Evolutionary conservation across 2,329 filamentous ascomycete genomes (phyloP).

Genomic region (Colletotrichum sp.): DNA sequence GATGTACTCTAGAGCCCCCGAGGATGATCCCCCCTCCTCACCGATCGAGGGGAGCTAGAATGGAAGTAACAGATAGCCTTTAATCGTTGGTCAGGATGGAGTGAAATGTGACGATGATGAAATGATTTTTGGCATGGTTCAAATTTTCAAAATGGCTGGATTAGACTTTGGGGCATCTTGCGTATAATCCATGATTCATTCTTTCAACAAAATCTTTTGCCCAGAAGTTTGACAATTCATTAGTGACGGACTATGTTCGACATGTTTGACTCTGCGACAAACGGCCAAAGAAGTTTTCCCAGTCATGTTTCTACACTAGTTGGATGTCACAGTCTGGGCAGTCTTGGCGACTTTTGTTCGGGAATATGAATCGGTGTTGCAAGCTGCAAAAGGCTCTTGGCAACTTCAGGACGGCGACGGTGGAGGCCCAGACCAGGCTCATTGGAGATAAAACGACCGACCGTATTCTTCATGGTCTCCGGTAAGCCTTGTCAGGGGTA

Average conservation of each 20-base stretch:
- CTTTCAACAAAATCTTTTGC: background rate
- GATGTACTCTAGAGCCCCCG: constrained; percentile 42
- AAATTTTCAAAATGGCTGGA: background rate
- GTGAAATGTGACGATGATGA: constrained; percentile 15
- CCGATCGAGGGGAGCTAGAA: constrained; percentile 31
- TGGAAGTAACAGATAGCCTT: constrained; percentile 22
- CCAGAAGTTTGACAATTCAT: background rate
- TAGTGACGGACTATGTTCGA: background rate
- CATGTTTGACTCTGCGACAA: background rate
- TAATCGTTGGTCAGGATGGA: constrained; percentile 15
- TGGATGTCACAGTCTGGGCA: background rate
- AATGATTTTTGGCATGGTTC: constrained; percentile 10
- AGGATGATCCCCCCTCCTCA: constrained; percentile 31
- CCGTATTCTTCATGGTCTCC: background rate
- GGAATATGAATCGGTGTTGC: background rate
- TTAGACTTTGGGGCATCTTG: background rate
- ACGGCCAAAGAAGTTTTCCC: background rate
- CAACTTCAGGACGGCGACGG: background rate
- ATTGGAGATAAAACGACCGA: background rate
- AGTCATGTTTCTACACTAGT: background rate
- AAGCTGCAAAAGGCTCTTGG: background rate
- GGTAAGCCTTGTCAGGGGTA: background rate
- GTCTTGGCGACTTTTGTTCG: background rate
- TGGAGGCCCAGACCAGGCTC: background rate
- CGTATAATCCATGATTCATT: background rate